Evolutionary conservation across 1,284 basidiomycete genomes (phyloP).

Genomic region (Cryptococcus hybrid): DNA sequence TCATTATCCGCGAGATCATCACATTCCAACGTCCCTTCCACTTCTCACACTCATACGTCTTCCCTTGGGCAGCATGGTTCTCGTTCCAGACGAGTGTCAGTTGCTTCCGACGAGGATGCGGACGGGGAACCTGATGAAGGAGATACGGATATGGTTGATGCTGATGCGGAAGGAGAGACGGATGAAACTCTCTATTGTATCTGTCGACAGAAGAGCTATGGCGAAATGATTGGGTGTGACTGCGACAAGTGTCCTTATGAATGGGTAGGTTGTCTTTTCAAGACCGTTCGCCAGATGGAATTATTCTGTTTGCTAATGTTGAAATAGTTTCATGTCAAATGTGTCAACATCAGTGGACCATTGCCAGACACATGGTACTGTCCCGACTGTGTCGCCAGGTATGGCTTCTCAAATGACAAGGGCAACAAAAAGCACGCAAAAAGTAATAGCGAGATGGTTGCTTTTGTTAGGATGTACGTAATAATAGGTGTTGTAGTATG

Average conservation of each 20-base stretch:
- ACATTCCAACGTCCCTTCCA: conserved; percentile 6
- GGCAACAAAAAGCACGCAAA: conserved; percentile 23
- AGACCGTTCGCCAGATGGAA: not conserved
- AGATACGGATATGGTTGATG: conserved; percentile 24
- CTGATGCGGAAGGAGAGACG: conserved; percentile 28
- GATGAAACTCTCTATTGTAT: conserved; percentile 72
- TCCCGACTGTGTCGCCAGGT: conserved; percentile 53
- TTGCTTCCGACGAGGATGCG: conserved; percentile 15
- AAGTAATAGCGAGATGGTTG: not conserved
- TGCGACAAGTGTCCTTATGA: conserved; percentile 81
- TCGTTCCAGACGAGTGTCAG: conserved; percentile 1
- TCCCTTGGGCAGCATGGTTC: too few relatives aligned
- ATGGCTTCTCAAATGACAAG: conserved; percentile 34
- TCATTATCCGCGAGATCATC: conserved; percentile 15
- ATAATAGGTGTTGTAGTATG: too few relatives aligned
- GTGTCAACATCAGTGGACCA: conserved; percentile 67
- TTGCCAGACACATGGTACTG: conserved; percentile 81
- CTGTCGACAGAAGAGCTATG: conserved; percentile 70
- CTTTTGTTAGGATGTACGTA: too few relatives aligned
- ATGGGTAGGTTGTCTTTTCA: conserved; percentile 71
- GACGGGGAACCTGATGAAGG: conserved; percentile 26
- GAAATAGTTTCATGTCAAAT: conserved; percentile 76
- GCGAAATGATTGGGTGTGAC: conserved; percentile 98
- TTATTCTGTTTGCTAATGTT: not conserved
- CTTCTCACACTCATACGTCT: not conserved